Conservation (phyloP, 148 eudicot genomes). For the Tetragonia tetragonoides region DNA sequence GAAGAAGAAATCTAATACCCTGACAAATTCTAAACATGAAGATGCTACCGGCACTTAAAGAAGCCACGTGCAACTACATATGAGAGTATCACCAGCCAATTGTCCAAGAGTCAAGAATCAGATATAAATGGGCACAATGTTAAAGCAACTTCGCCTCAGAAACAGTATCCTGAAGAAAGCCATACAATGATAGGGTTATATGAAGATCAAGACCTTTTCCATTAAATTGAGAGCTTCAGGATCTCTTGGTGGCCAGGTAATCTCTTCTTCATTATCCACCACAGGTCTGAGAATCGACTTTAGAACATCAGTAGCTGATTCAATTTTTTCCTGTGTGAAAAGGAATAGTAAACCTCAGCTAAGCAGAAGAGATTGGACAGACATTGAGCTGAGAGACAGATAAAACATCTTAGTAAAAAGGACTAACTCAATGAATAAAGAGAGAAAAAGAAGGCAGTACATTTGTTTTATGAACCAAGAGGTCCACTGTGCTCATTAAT, state of each 20-base stretch:
- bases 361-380: constrained; percentile 5
- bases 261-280: constrained; percentile 69
- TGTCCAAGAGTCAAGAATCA: background rate
- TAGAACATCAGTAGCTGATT: constrained; percentile 86
- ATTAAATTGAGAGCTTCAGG: constrained; percentile 67
- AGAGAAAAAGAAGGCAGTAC: constrained; percentile 36
- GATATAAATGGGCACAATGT: background rate
- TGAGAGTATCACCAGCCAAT: background rate
- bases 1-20: background rate
- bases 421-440: constrained; percentile 4
- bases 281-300: constrained; percentile 77
- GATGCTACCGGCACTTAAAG: background rate
- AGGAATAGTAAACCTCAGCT: constrained; percentile 6
- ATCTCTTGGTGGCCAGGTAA: constrained; percentile 89
- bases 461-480: constrained; percentile 76
- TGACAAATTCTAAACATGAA: background rate
- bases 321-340: constrained; percentile 76
- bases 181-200: background rate
- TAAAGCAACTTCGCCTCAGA: background rate
- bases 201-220: constrained; percentile 53
- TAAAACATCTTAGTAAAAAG: background rate
- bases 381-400: background rate
- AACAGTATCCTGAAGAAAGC: background rate
- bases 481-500: constrained; percentile 87
- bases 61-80: background rate